phyloP scores from a whole-genome alignment of 371 early-diverging fungal species.

The Rhizopus sp. region DNA sequence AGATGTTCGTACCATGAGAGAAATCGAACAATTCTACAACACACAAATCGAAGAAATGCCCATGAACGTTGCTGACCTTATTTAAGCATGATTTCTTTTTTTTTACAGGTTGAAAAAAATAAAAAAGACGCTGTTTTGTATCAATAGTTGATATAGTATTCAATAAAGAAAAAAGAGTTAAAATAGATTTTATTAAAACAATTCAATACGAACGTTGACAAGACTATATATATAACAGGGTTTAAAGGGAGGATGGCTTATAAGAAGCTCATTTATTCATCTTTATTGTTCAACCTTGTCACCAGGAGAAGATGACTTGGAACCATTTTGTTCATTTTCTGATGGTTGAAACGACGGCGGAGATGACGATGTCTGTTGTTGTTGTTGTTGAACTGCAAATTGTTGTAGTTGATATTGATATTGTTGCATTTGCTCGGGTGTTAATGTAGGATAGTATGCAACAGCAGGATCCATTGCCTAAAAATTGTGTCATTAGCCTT shows the following conservation, averaged over 20 bases:
- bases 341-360: no score
- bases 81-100: constrained; percentile 44
- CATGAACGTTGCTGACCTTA: constrained; percentile 83
- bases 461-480: constrained; percentile 4
- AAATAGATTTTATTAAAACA: no score
- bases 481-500: background rate
- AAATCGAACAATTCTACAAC: constrained; percentile 97
- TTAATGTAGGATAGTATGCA: constrained; percentile 12
- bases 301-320: no score
- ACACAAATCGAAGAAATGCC: constrained; percentile 98
- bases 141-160: constrained; percentile 2
- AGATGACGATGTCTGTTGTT: constrained; percentile 16
- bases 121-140: background rate
- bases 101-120: constrained; percentile 6
- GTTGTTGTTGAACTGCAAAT: constrained; percentile 21
- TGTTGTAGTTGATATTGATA: constrained; percentile 28
- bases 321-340: no score
- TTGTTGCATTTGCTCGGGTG: constrained; percentile 24
- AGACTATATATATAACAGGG: no score
- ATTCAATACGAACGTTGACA: no score
- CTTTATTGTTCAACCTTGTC: no score
- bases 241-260: no score
- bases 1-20: constrained; percentile 88
- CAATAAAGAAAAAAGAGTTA: background rate
- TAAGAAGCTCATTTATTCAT: no score